These are phyloP conservation scores for Sporisorium iseilematis-ciliati DNA, from an alignment of 1,284 basidiomycete species.

Conservation along the genomic window DNA sequence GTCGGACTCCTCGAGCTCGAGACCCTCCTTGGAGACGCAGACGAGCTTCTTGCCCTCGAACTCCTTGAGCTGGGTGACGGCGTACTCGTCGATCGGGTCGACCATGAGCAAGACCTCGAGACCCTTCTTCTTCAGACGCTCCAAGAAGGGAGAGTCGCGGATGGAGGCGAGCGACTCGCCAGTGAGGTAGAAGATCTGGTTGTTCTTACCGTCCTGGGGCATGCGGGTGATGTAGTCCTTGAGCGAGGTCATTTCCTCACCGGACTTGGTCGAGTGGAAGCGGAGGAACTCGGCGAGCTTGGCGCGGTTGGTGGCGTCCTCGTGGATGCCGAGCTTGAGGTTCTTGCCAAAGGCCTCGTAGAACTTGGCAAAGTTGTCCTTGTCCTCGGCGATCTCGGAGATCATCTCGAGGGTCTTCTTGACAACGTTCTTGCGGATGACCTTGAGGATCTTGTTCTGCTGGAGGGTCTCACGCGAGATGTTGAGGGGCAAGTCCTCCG, in stretches of 20 bases:
- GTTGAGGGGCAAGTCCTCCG: conserved; percentile 99
- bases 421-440: conserved; percentile 87
- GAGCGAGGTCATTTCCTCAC: conserved; percentile 91
- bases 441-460: conserved; percentile 99
- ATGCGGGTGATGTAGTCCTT: conserved; percentile 99
- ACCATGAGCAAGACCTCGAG: conserved; percentile 96
- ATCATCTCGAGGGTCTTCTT: conserved; percentile 98
- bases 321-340: conserved; percentile 91
- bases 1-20: conserved; percentile 98
- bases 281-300: conserved; percentile 99
- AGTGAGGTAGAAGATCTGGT: conserved; percentile 90
- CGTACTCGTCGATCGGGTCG: conserved; percentile 78
- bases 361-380: conserved; percentile 99
- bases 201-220: conserved; percentile 98
- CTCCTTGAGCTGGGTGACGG: conserved; percentile 95
- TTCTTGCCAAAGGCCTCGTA: conserved; percentile 80
- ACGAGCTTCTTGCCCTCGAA: conserved; percentile 98
- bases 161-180: conserved; percentile 94
- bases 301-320: conserved; percentile 97
- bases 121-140: conserved; percentile 99
- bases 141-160: conserved; percentile 97
- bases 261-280: conserved; percentile 96
- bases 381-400: conserved; percentile 97
- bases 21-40: conserved; percentile 98
- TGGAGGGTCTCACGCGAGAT: conserved; percentile 99